phyloP scores from a whole-genome alignment of 2,329 filamentous ascomycete species.

The Aulographum hederae region DNA sequence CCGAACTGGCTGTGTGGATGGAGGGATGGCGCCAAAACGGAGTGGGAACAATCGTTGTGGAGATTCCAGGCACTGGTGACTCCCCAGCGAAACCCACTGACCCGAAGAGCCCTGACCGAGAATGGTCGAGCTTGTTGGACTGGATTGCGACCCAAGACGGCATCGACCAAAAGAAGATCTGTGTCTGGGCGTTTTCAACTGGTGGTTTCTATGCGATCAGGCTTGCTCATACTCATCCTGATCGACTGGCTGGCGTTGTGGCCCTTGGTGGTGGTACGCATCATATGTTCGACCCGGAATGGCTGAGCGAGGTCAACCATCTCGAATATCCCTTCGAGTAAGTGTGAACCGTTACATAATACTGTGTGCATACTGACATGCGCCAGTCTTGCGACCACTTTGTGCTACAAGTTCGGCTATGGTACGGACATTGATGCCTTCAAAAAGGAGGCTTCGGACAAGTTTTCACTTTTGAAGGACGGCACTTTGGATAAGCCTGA shows the following conservation, averaged over 20 bases:
- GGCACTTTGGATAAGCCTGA: constrained; percentile 32
- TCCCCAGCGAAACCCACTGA: constrained; percentile 30
- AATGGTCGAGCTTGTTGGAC: constrained; percentile 34
- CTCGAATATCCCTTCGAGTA: constrained; percentile 42
- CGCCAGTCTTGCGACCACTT: constrained; percentile 23
- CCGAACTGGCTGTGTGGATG: constrained; percentile 34
- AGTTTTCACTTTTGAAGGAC: constrained; percentile 36
- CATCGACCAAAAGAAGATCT: constrained; percentile 29
- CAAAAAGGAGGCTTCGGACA: constrained; percentile 26
- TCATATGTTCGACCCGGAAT: constrained; percentile 36
- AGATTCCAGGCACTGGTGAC: constrained; percentile 40
- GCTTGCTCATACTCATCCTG: constrained; percentile 36
- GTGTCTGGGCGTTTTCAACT: constrained; percentile 38
- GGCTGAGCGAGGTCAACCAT: constrained; percentile 35
- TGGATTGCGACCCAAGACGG: constrained; percentile 29
- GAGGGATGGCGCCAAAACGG: constrained; percentile 30
- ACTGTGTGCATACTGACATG: constrained; percentile 1
- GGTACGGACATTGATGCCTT: constrained; percentile 20
- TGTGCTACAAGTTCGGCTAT: constrained; percentile 30
- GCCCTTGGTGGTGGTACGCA: constrained; percentile 38
- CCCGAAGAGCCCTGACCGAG: constrained; percentile 30
- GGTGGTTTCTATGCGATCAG: constrained; percentile 41
- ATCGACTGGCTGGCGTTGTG: constrained; percentile 31
- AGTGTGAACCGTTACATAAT: constrained; percentile 5
- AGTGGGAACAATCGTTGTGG: constrained; percentile 31